Conservation (phyloP, 2,329 filamentous ascomycete genomes). For the Diaporthe sp. region DNA sequence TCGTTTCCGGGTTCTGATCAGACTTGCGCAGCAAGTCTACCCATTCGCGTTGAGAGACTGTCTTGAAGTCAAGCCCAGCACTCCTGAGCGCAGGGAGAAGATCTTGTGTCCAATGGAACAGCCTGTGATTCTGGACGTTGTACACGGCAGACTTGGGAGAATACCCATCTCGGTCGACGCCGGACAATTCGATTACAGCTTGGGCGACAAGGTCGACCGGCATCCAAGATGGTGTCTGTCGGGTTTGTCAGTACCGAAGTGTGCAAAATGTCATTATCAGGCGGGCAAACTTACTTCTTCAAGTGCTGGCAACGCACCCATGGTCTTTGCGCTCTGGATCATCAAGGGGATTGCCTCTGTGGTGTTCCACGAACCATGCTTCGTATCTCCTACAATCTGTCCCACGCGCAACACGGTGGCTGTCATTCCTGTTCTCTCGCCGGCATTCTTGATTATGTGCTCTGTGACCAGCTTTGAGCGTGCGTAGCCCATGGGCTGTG, state of each 20-base stretch:
- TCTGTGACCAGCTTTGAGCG: conserved; percentile 36
- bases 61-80: conserved; percentile 60
- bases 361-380: conserved; percentile 62
- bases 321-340: conserved; percentile 59
- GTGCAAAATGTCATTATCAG: no score
- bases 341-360: conserved; percentile 65
- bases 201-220: conserved; percentile 53
- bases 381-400: conserved; percentile 63
- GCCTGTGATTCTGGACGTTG: conserved; percentile 65
- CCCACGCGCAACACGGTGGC: conserved; percentile 57
- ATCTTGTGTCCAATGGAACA: conserved; percentile 65
- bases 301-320: conserved; percentile 61
- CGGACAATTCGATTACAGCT: conserved; percentile 43
- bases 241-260: not conserved
- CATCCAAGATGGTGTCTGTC: conserved; percentile 53
- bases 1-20: conserved; percentile 62
- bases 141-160: conserved; percentile 54
- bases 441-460: conserved; percentile 44
- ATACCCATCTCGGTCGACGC: conserved; percentile 31
- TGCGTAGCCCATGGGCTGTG: conserved; percentile 49
- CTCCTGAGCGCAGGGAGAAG: conserved; percentile 64
- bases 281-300: conserved; percentile 50
- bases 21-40: conserved; percentile 58
- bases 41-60: conserved; percentile 61
- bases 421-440: conserved; percentile 48